Base-by-base conservation (phyloP, 108 stramenopile species). In the Discostella stelligeroides region DNA sequence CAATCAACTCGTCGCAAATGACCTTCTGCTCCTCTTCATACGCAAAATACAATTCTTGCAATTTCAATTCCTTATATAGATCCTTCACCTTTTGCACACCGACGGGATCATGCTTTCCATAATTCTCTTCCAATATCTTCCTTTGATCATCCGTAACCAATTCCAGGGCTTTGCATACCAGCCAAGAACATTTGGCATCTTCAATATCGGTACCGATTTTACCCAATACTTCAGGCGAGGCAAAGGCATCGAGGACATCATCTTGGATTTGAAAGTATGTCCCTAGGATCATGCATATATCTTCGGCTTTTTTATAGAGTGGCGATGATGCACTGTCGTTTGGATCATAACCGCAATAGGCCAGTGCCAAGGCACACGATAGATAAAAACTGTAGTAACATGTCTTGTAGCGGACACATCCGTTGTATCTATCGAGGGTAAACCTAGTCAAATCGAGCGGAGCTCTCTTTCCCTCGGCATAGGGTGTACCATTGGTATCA, bases 161-260 rank as follows among this genome's bases (percentile, higher is more conserved):
- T 54, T 85, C 78, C 56, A 89, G 66, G 10, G 98, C 98, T 76
- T 96, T 88, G 58, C 92, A 90, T 20, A 98, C 93, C 8, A 98
- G 81, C 99, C 99, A 99, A 18, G 90, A 92, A 81, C 99, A 99
- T 83, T 99, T 99, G 79, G 95, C 96, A 79, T 99, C 99, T 76
- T 98, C 91, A 82, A 99, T 99, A 65, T 99, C 99, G n/a, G 99
- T 99, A 27, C 99, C 99, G 58, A 99, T 80, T 84, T 99, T 99
- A 7, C 99, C 99, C 60, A 99, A 81, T 34, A 96, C 86, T 68
- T 96, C 87, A 2, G 97, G 98, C 53, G 84, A 77, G 9, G 91
- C 99, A 81, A 84, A 99, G 68, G 96, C 96, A 82, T 99, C 99
- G 46, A 99, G 87, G 71, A 91, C 96, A 82, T 99, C 99, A 73